Percentiles rank a stretch among this genome's conserved stretches.
phyloP scores from a whole-genome alignment of 768 basidiomycete species.

The Leucogyrophana mollusca region DNA sequence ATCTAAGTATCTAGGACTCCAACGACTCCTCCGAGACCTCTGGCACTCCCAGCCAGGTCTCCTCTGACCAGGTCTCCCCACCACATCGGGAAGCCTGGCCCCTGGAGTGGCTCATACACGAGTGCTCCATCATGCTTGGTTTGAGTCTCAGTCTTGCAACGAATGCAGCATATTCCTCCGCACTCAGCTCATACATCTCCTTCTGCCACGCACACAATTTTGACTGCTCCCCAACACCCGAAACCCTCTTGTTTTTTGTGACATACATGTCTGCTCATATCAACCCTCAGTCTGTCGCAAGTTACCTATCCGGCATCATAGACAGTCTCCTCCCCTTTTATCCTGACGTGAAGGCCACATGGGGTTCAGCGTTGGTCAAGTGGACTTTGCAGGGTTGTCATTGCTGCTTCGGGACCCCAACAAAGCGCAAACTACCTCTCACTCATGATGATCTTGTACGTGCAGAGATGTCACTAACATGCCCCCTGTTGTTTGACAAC shows the following conservation, averaged over 20 bases:
- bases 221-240: conserved; percentile 32
- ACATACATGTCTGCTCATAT: conserved; percentile 37
- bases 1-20: too few species aligned
- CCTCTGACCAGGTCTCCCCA: too few species aligned
- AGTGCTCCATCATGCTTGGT: conserved; percentile 23
- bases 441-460: conserved; percentile 16
- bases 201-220: conserved; percentile 33
- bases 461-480: conserved; percentile 17
- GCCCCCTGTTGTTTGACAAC: conserved; percentile 23
- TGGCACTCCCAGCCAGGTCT: too few species aligned
- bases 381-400: conserved; percentile 31
- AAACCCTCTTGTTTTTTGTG: conserved; percentile 37
- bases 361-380: conserved; percentile 16
- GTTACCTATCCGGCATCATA: conserved; percentile 39
- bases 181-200: conserved; percentile 35
- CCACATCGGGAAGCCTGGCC: conserved; percentile 7
- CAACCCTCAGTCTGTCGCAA: conserved; percentile 30
- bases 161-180: conserved; percentile 27
- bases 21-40: too few species aligned
- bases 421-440: conserved; percentile 17
- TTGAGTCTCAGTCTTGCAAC: conserved; percentile 20
- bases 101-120: conserved; percentile 6
- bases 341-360: conserved; percentile 20
- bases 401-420: conserved; percentile 11
- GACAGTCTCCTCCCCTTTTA: conserved; percentile 24